Evolutionary conservation across 371 early-diverging fungal genomes (phyloP).

Genomic region (Zychaea mexicana): DNA sequence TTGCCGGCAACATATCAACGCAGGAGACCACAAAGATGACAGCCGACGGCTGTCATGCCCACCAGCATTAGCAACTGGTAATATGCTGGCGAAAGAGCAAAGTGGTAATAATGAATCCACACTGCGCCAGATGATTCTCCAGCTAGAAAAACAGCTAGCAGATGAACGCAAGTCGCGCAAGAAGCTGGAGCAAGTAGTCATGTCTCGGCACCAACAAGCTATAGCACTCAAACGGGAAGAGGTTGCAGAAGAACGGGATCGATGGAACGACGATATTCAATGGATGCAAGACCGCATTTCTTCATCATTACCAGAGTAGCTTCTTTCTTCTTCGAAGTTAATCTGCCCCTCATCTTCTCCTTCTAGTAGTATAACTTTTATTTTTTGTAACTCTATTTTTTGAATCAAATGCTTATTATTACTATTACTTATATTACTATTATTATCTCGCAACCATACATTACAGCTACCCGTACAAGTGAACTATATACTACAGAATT

Average conservation of each 20-base stretch:
- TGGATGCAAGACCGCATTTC: constrained; percentile 39
- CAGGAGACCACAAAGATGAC: not conserved
- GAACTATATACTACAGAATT: no score
- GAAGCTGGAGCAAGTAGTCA: constrained; percentile 29
- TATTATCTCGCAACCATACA: not conserved
- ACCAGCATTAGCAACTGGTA: constrained; percentile 33
- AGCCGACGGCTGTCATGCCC: constrained; percentile 30
- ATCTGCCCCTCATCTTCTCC: no score
- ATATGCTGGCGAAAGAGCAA: not conserved
- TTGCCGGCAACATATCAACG: constrained; percentile 24
- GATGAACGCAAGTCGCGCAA: constrained; percentile 49
- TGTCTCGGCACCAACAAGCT: constrained; percentile 14
- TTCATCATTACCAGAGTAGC: constrained; percentile 28
- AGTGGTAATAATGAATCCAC: constrained; percentile 1
- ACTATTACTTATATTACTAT: not conserved
- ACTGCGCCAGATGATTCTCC: constrained; percentile 28
- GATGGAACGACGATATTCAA: constrained; percentile 39
- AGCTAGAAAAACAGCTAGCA: constrained; percentile 42
- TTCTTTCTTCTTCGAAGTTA: constrained; percentile 1
- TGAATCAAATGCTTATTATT: not conserved
- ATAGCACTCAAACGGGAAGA: constrained; percentile 14
- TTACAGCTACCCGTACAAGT: no score
- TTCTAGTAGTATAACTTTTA: not conserved
- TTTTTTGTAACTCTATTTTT: not conserved
- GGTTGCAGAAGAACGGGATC: constrained; percentile 32